Base-by-base conservation (phyloP, 345 rosid genomes). In the Gossypium turneri region DNA sequence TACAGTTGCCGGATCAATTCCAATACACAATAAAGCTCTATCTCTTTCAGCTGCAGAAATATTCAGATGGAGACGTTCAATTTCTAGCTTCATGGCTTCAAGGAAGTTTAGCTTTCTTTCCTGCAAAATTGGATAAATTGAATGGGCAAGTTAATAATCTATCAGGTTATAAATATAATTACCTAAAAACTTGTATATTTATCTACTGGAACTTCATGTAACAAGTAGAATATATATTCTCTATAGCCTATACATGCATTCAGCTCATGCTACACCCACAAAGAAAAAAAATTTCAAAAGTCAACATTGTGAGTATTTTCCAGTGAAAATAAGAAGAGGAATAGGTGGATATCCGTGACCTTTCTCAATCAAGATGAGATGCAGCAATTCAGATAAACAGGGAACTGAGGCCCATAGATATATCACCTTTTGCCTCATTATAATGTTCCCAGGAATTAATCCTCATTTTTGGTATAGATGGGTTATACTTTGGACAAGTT, bases 21-120 rank as follows among this genome's bases (percentile, higher is more conserved):
- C 99, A 77, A 90, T 55, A 65, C 93, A 88, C 81, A 95, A 79
- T 43, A 95, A 75, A 79, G 96, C 93, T 88, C 97, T 95, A 85
- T 95, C 97, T 86, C 99, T 90, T 84, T 93, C 99, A 73, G 98
- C 99, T 73, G 97, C 94, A 64, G 99, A 91, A 70, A 93, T 84
- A 89, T 93, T 89, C 80, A 91, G 88, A 73, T 55, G 86, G 29
- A 95, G 89, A 19, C 99, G 90, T 80, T 93, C 93, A 82, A 95
- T 91, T 87, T 95, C 99, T 72, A 95, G 92, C 82, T 89, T 89
- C 93, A 90, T 83, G 77, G 98, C 90, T 80, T 90, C 93, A 17
- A 63, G 70, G 72, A 87, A 93, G 76, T 88, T 89, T 55, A 93
- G 84, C 78, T 84, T 87, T 78, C 78, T 86, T 78, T 81, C 90